phyloP scores from a whole-genome alignment of 192 early-diverging fungal species.

The Pilobolus umbonatus region DNA sequence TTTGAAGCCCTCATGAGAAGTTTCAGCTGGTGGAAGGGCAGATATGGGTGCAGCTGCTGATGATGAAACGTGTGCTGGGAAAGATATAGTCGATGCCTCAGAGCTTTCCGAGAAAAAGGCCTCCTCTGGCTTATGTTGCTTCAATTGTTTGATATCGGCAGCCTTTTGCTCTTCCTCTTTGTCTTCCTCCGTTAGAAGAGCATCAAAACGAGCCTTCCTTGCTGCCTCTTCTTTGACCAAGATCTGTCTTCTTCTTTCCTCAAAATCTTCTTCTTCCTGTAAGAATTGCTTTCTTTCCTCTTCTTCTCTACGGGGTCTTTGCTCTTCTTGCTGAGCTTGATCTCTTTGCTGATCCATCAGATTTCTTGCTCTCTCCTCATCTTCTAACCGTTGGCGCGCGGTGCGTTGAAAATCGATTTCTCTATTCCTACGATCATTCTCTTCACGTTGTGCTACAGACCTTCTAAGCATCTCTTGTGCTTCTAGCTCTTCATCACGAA shows the following conservation, averaged over 20 bases:
- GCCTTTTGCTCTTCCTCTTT: slow-evolving; percentile 3
- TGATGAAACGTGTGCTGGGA: slow-evolving; percentile 15
- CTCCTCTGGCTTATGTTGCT: slow-evolving; percentile 11
- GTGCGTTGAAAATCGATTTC: slow-evolving; percentile 13
- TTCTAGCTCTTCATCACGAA: slow-evolving; percentile 29
- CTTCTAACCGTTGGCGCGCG: slow-evolving; percentile 11
- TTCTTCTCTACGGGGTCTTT: slow-evolving; percentile 3
- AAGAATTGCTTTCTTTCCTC: slow-evolving; percentile 9
- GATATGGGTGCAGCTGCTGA: slow-evolving; percentile 6
- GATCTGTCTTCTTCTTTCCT: slow-evolving; percentile 16
- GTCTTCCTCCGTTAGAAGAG: slow-evolving; percentile 10
- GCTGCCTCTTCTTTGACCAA: slow-evolving; percentile 15
- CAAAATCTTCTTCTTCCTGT: slow-evolving; percentile 9
- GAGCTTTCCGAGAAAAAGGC: neutral
- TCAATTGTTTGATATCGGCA: neutral
- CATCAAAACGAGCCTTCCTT: slow-evolving; percentile 14
- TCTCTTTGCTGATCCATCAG: no score
- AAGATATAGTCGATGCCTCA: neutral
- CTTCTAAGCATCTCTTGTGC: slow-evolving; percentile 38
- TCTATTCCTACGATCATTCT: slow-evolving; percentile 25
- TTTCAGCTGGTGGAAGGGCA: neutral
- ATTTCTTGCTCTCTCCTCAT: slow-evolving; percentile 12
- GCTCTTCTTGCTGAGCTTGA: slow-evolving; percentile 10
- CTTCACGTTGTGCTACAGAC: slow-evolving; percentile 29
- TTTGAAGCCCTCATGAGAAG: neutral